Base-by-base conservation (phyloP, 1,284 basidiomycete genomes). In the Vanrija sp. region DNA sequence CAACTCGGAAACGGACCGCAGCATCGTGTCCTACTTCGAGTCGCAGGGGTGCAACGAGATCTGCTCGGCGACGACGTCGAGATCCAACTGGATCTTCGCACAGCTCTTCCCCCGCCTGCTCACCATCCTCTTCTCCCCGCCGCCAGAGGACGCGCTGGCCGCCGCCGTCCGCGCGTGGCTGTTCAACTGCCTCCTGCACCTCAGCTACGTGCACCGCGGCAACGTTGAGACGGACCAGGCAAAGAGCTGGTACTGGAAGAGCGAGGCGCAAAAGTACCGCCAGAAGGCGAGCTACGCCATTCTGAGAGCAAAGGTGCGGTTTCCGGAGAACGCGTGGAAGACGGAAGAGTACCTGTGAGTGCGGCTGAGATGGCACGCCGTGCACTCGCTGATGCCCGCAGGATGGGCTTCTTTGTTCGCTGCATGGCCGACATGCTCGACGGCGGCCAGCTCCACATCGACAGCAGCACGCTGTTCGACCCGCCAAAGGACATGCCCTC, bases 351-450 rank as follows among this genome's bases (percentile, higher is more conserved):
- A 62, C 22, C 43, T 62, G 53, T 49, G 45, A 53, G 42, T 42
- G 6, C 6, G 38, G 27, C 27, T 19, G 18, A 24, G 43, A n/a
- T 6, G 14, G 25, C 25, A 2, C 31, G n/a, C n/a, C n/a, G n/a
- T n/a, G n/a, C n/a, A n/a, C n/a, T n/a, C n/a, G 39, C 49, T 48
- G 47, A 48, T 38, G 3, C 3, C 14, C 19, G 16, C 19, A 54
- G 53, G 14, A 59, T 59, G 55, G 61, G 58, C 39, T 57, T 57
- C 36, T 62, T 60, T 19, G 53, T 60, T 3, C 56, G 55, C 16
- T 58, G 56, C 53, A 62, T 62, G 58, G 61, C 58, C 1, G 61
- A 62, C 45, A 59, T 62, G 53, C 53, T 62, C 31, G 47, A 51
- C 48, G 37, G 49, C 15, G 48, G 54, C 16, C 39, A 37, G 14